Evolutionary conservation across 352 stramenopile genomes (phyloP).

Genomic region (Phytophthora podocarpi): DNA sequence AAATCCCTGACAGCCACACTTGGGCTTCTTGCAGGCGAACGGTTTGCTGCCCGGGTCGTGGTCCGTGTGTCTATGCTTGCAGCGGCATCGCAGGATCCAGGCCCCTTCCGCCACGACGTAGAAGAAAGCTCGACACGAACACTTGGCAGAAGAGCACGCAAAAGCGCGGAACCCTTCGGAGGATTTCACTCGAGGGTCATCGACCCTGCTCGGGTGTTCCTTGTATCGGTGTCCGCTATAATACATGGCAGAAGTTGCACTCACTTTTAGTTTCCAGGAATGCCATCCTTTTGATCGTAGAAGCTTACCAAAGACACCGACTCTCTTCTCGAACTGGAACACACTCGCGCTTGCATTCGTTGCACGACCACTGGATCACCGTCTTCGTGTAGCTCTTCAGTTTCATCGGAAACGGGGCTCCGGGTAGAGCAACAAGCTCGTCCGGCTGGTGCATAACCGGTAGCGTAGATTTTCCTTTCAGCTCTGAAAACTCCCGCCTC

Average conservation of each 20-base stretch:
- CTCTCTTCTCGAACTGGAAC: slow-evolving; percentile 80
- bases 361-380: slow-evolving; percentile 71
- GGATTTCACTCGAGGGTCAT: slow-evolving; percentile 47
- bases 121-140: slow-evolving; percentile 63
- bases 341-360: slow-evolving; percentile 66
- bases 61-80: slow-evolving; percentile 83
- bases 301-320: slow-evolving; percentile 68
- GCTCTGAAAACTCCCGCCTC: not conserved
- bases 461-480: slow-evolving; percentile 9
- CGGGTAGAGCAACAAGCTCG: not conserved
- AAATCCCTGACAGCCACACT: slow-evolving; percentile 66
- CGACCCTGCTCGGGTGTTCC: slow-evolving; percentile 51
- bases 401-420: slow-evolving; percentile 6
- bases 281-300: too few species aligned
- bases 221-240: slow-evolving; percentile 78
- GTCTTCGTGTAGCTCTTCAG: slow-evolving; percentile 43
- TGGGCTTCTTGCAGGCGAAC: slow-evolving; percentile 57
- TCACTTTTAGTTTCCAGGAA: too few species aligned
- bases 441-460: slow-evolving; percentile 1
- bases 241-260: not conserved
- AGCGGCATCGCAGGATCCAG: slow-evolving; percentile 80
- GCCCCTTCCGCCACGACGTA: slow-evolving; percentile 83
- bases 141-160: slow-evolving; percentile 62
- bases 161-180: slow-evolving; percentile 45
- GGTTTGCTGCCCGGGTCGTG: slow-evolving; percentile 53